These are phyloP conservation scores for Magnusiomyces starmeri DNA, from an alignment of 1,139 yeast species.

Conservation along the genomic window DNA sequence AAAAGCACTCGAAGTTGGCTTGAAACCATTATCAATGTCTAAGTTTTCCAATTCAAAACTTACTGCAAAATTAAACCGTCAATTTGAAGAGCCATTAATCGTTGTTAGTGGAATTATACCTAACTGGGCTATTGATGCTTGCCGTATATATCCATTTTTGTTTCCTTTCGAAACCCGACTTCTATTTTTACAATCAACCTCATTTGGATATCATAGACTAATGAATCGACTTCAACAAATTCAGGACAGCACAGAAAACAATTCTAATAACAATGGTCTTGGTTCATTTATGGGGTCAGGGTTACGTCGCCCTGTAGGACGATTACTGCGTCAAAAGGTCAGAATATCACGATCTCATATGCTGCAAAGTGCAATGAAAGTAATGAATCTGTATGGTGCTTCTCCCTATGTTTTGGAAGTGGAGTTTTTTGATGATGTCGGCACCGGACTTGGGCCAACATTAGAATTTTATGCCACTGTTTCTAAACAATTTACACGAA, in stretches of 20 bases:
- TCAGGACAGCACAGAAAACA: constrained; percentile 3
- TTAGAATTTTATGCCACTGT: constrained; percentile 82
- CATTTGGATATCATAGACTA: constrained; percentile 84
- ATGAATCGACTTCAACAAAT: constrained; percentile 65
- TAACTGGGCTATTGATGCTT: constrained; percentile 69
- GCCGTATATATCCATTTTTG: constrained; percentile 69
- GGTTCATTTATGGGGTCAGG: background rate
- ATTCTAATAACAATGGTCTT: background rate
- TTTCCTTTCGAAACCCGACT: constrained; percentile 80
- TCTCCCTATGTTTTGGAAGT: constrained; percentile 79
- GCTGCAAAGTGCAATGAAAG: constrained; percentile 73
- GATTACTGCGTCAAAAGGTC: constrained; percentile 74
- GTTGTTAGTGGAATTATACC: constrained; percentile 88
- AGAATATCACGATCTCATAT: constrained; percentile 66
- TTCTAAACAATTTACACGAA: constrained; percentile 62
- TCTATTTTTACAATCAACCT: constrained; percentile 74
- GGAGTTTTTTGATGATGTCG: constrained; percentile 88
- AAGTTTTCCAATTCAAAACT: constrained; percentile 71
- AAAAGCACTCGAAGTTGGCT: background rate
- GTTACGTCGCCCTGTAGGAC: constrained; percentile 49
- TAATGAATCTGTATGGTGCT: constrained; percentile 68
- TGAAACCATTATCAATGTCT: constrained; percentile 34
- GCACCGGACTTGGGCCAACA: constrained; percentile 95
- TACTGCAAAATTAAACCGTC: constrained; percentile 80
- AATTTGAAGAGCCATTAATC: constrained; percentile 80